Evolutionary conservation across 306 rosid genomes (phyloP).

Genomic region (cucumber (Cucumis sativus)): DNA sequence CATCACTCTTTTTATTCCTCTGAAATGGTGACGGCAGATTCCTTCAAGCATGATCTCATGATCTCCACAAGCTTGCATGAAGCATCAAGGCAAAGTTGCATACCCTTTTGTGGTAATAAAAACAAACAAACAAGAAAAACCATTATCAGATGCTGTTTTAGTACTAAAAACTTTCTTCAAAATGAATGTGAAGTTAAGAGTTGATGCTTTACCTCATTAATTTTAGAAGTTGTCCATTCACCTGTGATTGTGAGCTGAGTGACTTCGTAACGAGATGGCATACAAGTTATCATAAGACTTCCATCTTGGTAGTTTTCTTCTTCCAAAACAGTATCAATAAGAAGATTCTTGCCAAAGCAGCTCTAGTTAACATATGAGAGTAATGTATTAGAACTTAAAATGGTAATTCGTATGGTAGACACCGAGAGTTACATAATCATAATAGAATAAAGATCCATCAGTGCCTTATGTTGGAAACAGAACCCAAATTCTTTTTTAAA

Average conservation of each 20-base stretch:
- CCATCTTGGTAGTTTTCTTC: slow-evolving; percentile 96
- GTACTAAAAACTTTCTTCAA: neutral
- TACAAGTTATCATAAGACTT: slow-evolving; percentile 68
- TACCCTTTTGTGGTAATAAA: slow-evolving; percentile 38
- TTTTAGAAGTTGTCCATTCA: slow-evolving; percentile 74
- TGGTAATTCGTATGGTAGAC: neutral
- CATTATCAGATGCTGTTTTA: neutral
- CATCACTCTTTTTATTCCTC: slow-evolving; percentile 27
- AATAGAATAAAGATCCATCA: neutral
- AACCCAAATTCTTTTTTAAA: neutral
- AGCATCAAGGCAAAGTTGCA: slow-evolving; percentile 87
- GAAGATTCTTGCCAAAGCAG: slow-evolving; percentile 63
- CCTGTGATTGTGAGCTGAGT: slow-evolving; percentile 87
- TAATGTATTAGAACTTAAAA: neutral
- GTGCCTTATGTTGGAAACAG: neutral
- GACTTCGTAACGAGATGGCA: slow-evolving; percentile 89
- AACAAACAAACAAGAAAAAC: neutral
- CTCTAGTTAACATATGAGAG: slow-evolving; percentile 36
- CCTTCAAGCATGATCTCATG: slow-evolving; percentile 77
- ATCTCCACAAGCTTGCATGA: slow-evolving; percentile 70
- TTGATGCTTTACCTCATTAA: slow-evolving; percentile 28
- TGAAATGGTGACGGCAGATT: slow-evolving; percentile 34
- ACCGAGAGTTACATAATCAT: neutral
- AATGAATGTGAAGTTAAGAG: neutral
- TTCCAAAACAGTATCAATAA: slow-evolving; percentile 73